Evolutionary conservation across 768 basidiomycete species (phyloP), one percentile per base, ranked within the genome.

Genomic region (Terana coerulea): DNA sequence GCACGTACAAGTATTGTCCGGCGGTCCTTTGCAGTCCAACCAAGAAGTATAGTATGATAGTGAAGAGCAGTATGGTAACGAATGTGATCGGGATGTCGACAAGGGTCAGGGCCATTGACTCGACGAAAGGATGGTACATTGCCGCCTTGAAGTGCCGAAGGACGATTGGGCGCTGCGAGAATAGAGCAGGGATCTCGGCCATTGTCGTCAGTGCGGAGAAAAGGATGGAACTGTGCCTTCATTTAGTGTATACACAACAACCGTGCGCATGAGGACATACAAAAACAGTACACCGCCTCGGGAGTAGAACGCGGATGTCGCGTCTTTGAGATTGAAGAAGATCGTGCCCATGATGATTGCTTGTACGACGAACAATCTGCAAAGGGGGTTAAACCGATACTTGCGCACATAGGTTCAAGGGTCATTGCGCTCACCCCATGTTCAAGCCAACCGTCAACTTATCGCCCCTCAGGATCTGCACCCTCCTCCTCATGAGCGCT

Each of bases 231-330:
- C 83, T 85, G 43, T 1, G 22, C 9, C 5, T 5, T 44, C 12
- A 34, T n/a, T n/a, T 33, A 25, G 2, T 24, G 28, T 10, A 45
- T n/a, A 31, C 14, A 4, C 17, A 45, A 44, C 9, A 25, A 46
- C 15, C 10, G 2, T 12, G 48, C 25, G 31, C 1, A 17, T 31
- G 5, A 1, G 41, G 24, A 68, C 79, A 29, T 63, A 84, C 78
- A 90, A 88, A 76, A 87, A 91, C 17, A 92, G 70, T 21, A 86
- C 74, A 68, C 88, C 83, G 34, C 87, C 88, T 17, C 89, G 79
- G n/a, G 84, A 82, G 72, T 87, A 90, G 62, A 78, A 84, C 10
- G 79, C 80, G 12, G 72, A 65, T 0, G 88, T 87, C 8, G 70
- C 68, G 14, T 78, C 69, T 0, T 78, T 72, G 29, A 82, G 67